These are phyloP conservation scores for Podaxis mareebaensis DNA, from an alignment of 768 basidiomycete species.

Conservation along the genomic window DNA sequence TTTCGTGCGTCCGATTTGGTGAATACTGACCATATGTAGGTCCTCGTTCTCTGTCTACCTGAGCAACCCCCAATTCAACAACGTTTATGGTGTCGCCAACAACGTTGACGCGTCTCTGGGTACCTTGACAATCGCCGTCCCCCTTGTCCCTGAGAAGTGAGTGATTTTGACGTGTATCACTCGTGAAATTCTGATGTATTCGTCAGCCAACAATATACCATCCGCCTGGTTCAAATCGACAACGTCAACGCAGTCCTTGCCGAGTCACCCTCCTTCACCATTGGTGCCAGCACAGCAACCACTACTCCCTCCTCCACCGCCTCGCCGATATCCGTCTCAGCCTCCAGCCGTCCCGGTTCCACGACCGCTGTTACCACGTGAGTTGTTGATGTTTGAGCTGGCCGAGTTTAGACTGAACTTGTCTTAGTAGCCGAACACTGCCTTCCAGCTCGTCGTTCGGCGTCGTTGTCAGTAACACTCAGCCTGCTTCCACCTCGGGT, in stretches of 20 bases:
- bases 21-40: conserved; percentile 18
- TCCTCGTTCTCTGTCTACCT: conserved; percentile 46
- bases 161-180: conserved; percentile 19
- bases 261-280: conserved; percentile 39
- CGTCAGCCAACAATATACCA: conserved; percentile 36
- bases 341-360: conserved; percentile 1
- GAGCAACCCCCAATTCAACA: conserved; percentile 49
- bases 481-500: conserved; percentile 17
- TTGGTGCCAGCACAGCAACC: conserved; percentile 28
- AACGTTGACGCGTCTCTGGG: conserved; percentile 43
- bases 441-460: conserved; percentile 17
- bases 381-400: background rate
- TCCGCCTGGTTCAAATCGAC: conserved; percentile 45
- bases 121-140: conserved; percentile 40
- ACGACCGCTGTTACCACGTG: conserved; percentile 15
- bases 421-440: background rate
- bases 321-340: conserved; percentile 12
- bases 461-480: conserved; percentile 18
- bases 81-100: conserved; percentile 55
- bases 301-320: conserved; percentile 7
- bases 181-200: background rate
- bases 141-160: conserved; percentile 48
- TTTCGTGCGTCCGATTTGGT: background rate
- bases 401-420: background rate
- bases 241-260: conserved; percentile 49